These are phyloP conservation scores for Hypoxylon sp. DNA, from an alignment of 2,329 filamentous ascomycete genomes.

Conservation along the genomic window DNA sequence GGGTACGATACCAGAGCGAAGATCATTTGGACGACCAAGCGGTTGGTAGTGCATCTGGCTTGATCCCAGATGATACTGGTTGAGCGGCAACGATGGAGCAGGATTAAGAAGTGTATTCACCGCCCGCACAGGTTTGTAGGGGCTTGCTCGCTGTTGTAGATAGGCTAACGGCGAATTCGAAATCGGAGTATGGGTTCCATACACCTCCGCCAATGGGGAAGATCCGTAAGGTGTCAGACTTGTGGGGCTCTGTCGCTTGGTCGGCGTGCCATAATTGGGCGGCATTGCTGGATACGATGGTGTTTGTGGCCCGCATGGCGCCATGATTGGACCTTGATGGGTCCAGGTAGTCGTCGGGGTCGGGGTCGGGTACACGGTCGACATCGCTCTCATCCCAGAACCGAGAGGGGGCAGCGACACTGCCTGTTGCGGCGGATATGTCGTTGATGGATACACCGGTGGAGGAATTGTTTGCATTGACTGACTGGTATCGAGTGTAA, in stretches of 20 bases:
- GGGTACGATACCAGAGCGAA: slow-evolving; percentile 78
- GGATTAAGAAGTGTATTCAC: slow-evolving; percentile 93
- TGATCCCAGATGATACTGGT: slow-evolving; percentile 76
- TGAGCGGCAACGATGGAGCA: slow-evolving; percentile 81
- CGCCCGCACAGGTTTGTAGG: slow-evolving; percentile 89
- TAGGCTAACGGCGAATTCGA: slow-evolving; percentile 89
- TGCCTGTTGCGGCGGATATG: slow-evolving; percentile 57
- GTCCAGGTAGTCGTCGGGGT: slow-evolving; percentile 56
- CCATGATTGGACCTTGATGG: slow-evolving; percentile 51
- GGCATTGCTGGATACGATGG: slow-evolving; percentile 46
- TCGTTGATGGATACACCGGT: slow-evolving; percentile 50
- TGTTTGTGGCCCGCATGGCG: slow-evolving; percentile 51
- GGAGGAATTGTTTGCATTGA: slow-evolving; percentile 38
- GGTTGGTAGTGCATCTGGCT: slow-evolving; percentile 87
- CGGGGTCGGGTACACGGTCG: slow-evolving; percentile 75
- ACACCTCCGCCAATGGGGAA: slow-evolving; percentile 75
- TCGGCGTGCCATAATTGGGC: slow-evolving; percentile 62
- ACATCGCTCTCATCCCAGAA: slow-evolving; percentile 76
- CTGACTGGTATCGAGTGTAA: slow-evolving; percentile 71
- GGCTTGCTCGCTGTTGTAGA: slow-evolving; percentile 87
- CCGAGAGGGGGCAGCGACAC: slow-evolving; percentile 73
- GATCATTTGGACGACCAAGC: slow-evolving; percentile 74
- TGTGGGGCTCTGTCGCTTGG: slow-evolving; percentile 65
- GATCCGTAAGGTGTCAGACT: slow-evolving; percentile 69
- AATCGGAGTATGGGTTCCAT: slow-evolving; percentile 70